These are phyloP conservation scores for Tetrapisispora arboricola DNA, from an alignment of 805 yeast genomes.

Conservation along the genomic window DNA sequence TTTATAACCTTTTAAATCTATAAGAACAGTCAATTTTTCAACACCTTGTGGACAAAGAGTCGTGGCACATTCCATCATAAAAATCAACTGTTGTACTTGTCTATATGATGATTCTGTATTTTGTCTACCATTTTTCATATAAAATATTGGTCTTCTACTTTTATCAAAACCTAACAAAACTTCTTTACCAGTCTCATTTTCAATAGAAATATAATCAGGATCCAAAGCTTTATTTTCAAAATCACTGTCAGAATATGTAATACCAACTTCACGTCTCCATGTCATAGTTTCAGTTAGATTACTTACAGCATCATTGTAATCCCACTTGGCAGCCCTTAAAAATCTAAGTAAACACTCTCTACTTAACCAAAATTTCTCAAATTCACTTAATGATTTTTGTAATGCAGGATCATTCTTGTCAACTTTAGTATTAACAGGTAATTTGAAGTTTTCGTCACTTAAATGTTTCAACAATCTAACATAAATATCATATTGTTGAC, in stretches of 20 bases:
- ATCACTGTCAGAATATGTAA: slow-evolving; percentile 23
- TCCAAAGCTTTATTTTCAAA: slow-evolving; percentile 24
- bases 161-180: slow-evolving; percentile 45
- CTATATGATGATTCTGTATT: slow-evolving; percentile 42
- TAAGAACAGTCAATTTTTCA: slow-evolving; percentile 43
- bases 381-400: slow-evolving; percentile 27
- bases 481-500: slow-evolving; percentile 14
- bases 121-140: slow-evolving; percentile 44
- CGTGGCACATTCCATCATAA: slow-evolving; percentile 45
- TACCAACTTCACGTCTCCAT: slow-evolving; percentile 48
- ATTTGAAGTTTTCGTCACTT: slow-evolving; percentile 11
- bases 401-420: slow-evolving; percentile 32
- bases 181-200: slow-evolving; percentile 45
- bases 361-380: slow-evolving; percentile 32
- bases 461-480: slow-evolving; percentile 13
- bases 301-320: slow-evolving; percentile 34
- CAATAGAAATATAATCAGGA: slow-evolving; percentile 36
- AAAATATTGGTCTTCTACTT: slow-evolving; percentile 43
- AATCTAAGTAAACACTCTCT: slow-evolving; percentile 45
- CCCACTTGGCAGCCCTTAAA: slow-evolving; percentile 45
- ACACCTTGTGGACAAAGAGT: slow-evolving; percentile 50
- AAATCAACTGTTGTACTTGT: slow-evolving; percentile 48
- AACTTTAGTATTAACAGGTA: slow-evolving; percentile 24
- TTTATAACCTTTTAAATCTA: slow-evolving; percentile 41
- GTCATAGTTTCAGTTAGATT: slow-evolving; percentile 38